Conservation (phyloP, 139 green algal genomes). For the Medakamo hakoo region DNA sequence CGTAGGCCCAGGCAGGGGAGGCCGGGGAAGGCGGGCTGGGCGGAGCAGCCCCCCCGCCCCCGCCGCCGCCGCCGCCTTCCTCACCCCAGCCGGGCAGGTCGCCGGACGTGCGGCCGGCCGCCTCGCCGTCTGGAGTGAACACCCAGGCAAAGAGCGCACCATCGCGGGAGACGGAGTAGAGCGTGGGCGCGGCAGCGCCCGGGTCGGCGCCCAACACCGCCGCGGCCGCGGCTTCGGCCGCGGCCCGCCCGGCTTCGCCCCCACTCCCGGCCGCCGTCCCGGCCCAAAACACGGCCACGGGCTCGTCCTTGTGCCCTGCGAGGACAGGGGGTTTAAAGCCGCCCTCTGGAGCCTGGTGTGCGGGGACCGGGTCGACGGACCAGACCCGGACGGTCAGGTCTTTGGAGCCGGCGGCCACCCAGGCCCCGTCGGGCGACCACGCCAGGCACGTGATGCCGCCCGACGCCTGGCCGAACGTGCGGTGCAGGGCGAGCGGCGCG, state of each 20-base stretch:
- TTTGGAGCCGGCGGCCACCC: constrained; percentile 62
- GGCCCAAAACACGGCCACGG: constrained; percentile 62
- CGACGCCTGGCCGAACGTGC: constrained; percentile 70
- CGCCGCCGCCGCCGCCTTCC: too few species aligned
- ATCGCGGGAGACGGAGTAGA: constrained; percentile 68
- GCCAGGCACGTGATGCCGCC: constrained; percentile 69
- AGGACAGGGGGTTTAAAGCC: constrained; percentile 66
- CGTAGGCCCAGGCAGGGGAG: neutral
- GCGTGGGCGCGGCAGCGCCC: constrained; percentile 17
- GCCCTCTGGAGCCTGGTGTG: too few species aligned
- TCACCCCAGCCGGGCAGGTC: neutral
- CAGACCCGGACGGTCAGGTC: constrained; percentile 68
- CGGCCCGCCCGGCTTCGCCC: too few species aligned
- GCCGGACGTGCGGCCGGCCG: neutral
- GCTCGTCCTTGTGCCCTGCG: constrained; percentile 59
- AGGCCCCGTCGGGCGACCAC: constrained; percentile 60
- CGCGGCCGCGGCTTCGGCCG: constrained; percentile 20
- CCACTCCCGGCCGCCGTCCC: too few species aligned
- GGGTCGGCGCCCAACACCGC: constrained; percentile 28
- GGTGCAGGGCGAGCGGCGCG: constrained; percentile 75
- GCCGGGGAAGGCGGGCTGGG: too few species aligned
- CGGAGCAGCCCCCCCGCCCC: too few species aligned
- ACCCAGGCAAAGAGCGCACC: constrained; percentile 73
- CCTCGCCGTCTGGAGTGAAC: constrained; percentile 22
- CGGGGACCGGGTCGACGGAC: constrained; percentile 57